Conservation (phyloP, 352 stramenopile genomes). For the Phytophthora colocasiae region DNA sequence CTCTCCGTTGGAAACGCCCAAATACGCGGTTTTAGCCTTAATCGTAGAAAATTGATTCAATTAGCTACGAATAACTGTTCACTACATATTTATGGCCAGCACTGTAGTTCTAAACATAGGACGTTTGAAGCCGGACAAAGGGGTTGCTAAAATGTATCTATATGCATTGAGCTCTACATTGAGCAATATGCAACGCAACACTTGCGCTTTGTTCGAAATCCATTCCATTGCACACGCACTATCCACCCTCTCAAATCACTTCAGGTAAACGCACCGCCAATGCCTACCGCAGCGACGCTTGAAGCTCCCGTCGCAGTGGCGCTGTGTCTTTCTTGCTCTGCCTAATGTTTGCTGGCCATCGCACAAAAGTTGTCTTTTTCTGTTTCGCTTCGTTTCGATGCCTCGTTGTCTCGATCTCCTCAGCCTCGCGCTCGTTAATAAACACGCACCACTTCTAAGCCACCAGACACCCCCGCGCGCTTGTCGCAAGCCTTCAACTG, state of each 20-base stretch:
- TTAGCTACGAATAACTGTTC: no score
- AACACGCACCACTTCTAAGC: slow-evolving; percentile 16
- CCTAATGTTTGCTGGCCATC: slow-evolving; percentile 39
- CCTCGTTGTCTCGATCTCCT: slow-evolving; percentile 31
- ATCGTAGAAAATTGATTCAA: no score
- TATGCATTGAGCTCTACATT: slow-evolving; percentile 26
- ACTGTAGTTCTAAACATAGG: not conserved
- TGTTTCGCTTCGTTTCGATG: slow-evolving; percentile 41
- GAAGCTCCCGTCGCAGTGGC: slow-evolving; percentile 5
- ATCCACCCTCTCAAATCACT: slow-evolving; percentile 39
- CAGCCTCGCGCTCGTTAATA: slow-evolving; percentile 31
- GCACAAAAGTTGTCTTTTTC: slow-evolving; percentile 45
- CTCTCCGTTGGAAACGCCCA: no score
- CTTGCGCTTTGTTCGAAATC: slow-evolving; percentile 28
- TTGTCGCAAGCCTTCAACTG: slow-evolving; percentile 36
- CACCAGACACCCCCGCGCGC: slow-evolving; percentile 10
- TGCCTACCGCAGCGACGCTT: slow-evolving; percentile 16
- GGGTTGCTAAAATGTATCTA: slow-evolving; percentile 35
- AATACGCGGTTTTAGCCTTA: no score
- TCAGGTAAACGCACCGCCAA: slow-evolving; percentile 34
- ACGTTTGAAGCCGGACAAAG: slow-evolving; percentile 12
- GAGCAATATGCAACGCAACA: slow-evolving; percentile 27
- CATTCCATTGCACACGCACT: slow-evolving; percentile 53
- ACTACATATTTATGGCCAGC: no score
- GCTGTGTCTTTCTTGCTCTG: slow-evolving; percentile 29